A percentile compares a stretch with the other conserved stretches of the same genome.
phyloP scores from a whole-genome alignment of 176 grass and related monocot genomes.

The Phyllostachys edulis region DNA sequence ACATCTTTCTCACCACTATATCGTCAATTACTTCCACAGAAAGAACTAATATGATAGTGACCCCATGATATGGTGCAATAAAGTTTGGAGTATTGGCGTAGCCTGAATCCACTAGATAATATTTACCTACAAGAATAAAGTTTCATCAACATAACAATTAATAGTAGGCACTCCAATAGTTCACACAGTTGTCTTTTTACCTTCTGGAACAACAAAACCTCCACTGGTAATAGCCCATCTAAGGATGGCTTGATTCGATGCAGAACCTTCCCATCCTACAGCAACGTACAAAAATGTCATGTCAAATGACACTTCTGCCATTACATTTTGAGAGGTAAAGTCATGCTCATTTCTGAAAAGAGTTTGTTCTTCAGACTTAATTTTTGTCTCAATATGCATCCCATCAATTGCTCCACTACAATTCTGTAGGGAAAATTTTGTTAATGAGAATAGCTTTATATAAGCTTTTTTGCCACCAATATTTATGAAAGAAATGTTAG shows the following conservation, averaged over 20 bases:
- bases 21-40: background rate
- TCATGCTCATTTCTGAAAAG: background rate
- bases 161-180: too few relatives aligned
- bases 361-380: background rate
- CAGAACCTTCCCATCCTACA: background rate
- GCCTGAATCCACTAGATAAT: background rate
- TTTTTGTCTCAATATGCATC: background rate
- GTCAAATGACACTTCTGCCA: background rate
- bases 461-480: background rate
- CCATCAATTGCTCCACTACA: background rate
- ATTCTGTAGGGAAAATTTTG: background rate
- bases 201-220: background rate
- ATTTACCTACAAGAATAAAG: background rate
- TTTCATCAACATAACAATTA: background rate
- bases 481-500: background rate
- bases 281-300: background rate
- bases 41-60: constrained; percentile 9
- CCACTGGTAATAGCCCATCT: background rate
- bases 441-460: background rate
- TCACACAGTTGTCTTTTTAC: background rate
- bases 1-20: too few relatives aligned
- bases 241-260: background rate
- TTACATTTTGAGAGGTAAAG: background rate
- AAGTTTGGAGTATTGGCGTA: background rate
- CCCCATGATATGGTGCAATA: background rate